A percentile compares a stretch with the other conserved stretches of the same genome.
phyloP scores from a whole-genome alignment of 805 yeast species.

The Wickerhamia fluorescens region DNA sequence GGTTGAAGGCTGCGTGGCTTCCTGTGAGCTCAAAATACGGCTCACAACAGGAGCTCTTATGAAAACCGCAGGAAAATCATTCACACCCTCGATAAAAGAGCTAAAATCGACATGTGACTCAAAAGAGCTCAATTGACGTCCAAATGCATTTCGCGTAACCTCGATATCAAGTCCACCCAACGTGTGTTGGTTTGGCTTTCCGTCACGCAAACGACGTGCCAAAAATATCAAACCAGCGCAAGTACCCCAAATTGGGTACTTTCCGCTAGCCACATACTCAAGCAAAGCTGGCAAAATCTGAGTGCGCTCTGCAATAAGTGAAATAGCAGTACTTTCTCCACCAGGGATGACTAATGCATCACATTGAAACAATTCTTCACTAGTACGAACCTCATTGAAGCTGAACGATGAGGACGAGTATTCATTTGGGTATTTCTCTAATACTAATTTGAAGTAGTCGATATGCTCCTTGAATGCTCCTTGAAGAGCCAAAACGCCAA shows the following conservation, averaged over 20 bases:
- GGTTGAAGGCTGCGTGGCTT: slow-evolving; percentile 1
- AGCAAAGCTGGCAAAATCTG: slow-evolving; percentile 49
- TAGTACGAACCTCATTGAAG: slow-evolving; percentile 45
- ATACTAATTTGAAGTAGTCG: slow-evolving; percentile 36
- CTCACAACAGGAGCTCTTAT: slow-evolving; percentile 73
- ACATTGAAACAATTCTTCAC: slow-evolving; percentile 42
- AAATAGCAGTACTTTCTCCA: slow-evolving; percentile 66
- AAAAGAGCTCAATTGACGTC: slow-evolving; percentile 69
- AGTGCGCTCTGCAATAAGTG: slow-evolving; percentile 62
- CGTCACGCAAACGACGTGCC: slow-evolving; percentile 46
- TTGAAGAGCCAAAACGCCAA: slow-evolving; percentile 74
- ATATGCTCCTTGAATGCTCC: slow-evolving; percentile 75
- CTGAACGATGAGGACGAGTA: slow-evolving; percentile 22
- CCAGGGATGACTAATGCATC: slow-evolving; percentile 65
- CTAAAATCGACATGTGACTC: slow-evolving; percentile 38
- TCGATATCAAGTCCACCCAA: slow-evolving; percentile 60
- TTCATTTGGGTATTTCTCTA: slow-evolving; percentile 7
- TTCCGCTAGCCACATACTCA: slow-evolving; percentile 39
- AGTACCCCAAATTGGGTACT: slow-evolving; percentile 72
- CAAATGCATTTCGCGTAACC: slow-evolving; percentile 71
- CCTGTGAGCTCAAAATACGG: slow-evolving; percentile 7
- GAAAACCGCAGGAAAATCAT: slow-evolving; percentile 44
- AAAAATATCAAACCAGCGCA: slow-evolving; percentile 77
- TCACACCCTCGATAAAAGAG: slow-evolving; percentile 34
- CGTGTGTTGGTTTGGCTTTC: slow-evolving; percentile 45